Base-by-base conservation (phyloP, 176 grass and related monocot genomes). In the Dactylis glomerata region DNA sequence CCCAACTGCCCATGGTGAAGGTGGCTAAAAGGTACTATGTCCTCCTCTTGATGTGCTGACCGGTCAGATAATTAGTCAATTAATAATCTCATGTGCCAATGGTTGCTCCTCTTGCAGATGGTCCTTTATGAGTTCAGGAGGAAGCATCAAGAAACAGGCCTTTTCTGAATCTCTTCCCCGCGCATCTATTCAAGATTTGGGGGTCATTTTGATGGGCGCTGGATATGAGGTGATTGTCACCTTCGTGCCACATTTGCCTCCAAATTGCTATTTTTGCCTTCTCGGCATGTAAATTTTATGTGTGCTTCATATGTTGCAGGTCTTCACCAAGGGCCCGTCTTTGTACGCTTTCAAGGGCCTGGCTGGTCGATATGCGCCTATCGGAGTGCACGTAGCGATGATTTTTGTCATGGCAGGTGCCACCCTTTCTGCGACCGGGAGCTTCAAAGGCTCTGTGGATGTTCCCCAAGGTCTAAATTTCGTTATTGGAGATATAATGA, bases 381-480 rank as follows among this genome's bases (percentile, higher is more conserved):
- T 99, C 0, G 93, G 96, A 1, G 96, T 99, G 84, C 96, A 99
- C 68, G 45, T 99, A 55, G 91, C 96, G 0, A 92, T 99, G 96
- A 81, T 99, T 58, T 91, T 99, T 89, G 92, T 99, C 45, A 94
- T 99, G 96, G 88, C 85, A 49, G 96, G 96, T 57, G 93, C 89
- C 40, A 99, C 93, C 5, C 91, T 95, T 65, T 96, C 87, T 51
- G 96, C 93, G 10, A 91, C 93, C 5, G 93, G 96, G 62, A 98
- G 91, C 61, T 98, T 95, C 68, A 86, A 88, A 83, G 96, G 96
- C 22, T 90, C 93, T 0, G 92, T 99, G 5, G 94, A 90, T 77
- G 96, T 99, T 10, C 91, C 96, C 20, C 93, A 99, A 72, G 96
- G 96, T 5, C 81, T 99, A 49, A 99, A 99, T 81, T 99, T 99